Percentiles rank a stretch among this genome's conserved stretches.
These are phyloP conservation scores for Colletotrichum shisoi DNA, from an alignment of 2,329 filamentous ascomycete genomes.

Conservation along the genomic window DNA sequence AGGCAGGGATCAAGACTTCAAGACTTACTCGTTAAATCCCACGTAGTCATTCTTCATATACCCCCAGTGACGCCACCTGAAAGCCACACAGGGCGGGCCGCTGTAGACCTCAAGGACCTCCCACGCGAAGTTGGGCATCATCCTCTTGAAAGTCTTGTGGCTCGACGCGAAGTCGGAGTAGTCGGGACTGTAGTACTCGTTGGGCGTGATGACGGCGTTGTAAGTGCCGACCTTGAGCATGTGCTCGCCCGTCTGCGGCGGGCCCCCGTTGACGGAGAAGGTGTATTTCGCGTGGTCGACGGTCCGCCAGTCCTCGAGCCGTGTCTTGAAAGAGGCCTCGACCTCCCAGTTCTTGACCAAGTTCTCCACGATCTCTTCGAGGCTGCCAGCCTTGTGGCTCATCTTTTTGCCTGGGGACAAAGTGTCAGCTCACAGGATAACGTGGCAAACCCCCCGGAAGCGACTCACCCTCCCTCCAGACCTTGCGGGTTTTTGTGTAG, in stretches of 20 bases:
- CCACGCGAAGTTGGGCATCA: slow-evolving; percentile 78
- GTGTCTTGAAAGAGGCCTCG: slow-evolving; percentile 72
- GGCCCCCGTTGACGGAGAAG: slow-evolving; percentile 70
- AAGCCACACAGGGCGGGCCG: slow-evolving; percentile 68
- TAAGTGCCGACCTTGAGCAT: slow-evolving; percentile 75
- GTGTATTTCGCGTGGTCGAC: slow-evolving; percentile 67
- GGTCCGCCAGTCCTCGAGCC: slow-evolving; percentile 70
- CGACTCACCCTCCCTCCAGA: slow-evolving; percentile 65
- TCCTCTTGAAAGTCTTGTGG: slow-evolving; percentile 75
- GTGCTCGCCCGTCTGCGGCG: slow-evolving; percentile 64
- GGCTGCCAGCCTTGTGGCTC: slow-evolving; percentile 63
- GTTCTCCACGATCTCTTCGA: slow-evolving; percentile 70
- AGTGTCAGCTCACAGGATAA: neutral
- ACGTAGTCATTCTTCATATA: slow-evolving; percentile 72
- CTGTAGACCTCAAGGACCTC: slow-evolving; percentile 74
- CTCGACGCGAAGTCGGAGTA: slow-evolving; percentile 68
- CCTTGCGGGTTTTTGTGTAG: slow-evolving; percentile 68
- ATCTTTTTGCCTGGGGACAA: slow-evolving; percentile 61
- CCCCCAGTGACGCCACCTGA: slow-evolving; percentile 75
- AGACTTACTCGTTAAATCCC: slow-evolving; percentile 67
- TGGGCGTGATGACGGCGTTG: slow-evolving; percentile 70
- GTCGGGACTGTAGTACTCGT: slow-evolving; percentile 69
- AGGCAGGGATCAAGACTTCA: neutral
- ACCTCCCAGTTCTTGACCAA: slow-evolving; percentile 79
- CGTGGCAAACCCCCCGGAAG: too few relatives aligned